Conservation (phyloP, 345 rosid species). For the Durio zibethinus region DNA sequence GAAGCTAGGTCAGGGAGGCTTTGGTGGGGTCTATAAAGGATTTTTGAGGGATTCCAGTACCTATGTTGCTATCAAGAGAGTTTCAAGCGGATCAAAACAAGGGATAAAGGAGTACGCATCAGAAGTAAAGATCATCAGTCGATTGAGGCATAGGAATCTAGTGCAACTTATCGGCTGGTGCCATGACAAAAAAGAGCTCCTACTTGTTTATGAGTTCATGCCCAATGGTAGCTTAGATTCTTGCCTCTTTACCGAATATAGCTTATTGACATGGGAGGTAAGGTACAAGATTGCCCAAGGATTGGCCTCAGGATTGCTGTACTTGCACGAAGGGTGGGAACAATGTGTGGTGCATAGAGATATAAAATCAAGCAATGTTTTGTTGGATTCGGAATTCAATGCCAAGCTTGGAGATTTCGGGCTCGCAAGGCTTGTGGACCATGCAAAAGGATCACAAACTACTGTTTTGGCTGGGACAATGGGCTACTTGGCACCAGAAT, state of each 20-base stretch:
- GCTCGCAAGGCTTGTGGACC: constrained; percentile 27
- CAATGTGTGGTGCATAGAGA: constrained; percentile 28
- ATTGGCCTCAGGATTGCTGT: constrained; percentile 23
- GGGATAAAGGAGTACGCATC: constrained; percentile 26
- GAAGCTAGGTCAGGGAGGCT: constrained; percentile 27
- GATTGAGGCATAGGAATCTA: constrained; percentile 44
- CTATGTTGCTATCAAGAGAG: constrained; percentile 20
- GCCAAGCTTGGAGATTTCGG: constrained; percentile 42
- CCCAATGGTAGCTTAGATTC: constrained; percentile 41
- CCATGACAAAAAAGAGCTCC: constrained; percentile 36
- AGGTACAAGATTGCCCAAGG: constrained; percentile 25
- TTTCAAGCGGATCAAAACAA: constrained; percentile 10
- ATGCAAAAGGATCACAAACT: constrained; percentile 6
- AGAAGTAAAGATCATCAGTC: constrained; percentile 15
- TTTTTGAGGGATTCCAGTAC: not conserved
- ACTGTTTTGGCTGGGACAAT: constrained; percentile 13
- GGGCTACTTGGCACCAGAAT: constrained; percentile 26
- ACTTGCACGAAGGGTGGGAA: constrained; percentile 30
- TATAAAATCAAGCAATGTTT: constrained; percentile 32
- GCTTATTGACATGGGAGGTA: constrained; percentile 22
- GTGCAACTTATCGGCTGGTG: constrained; percentile 50
- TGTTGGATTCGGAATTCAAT: constrained; percentile 29
- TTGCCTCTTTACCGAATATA: constrained; percentile 7
- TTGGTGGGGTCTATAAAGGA: constrained; percentile 26
- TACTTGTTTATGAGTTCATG: constrained; percentile 48